Evolutionary conservation across 495 filamentous ascomycete species (phyloP).

Genomic region (Platismatia glauca): DNA sequence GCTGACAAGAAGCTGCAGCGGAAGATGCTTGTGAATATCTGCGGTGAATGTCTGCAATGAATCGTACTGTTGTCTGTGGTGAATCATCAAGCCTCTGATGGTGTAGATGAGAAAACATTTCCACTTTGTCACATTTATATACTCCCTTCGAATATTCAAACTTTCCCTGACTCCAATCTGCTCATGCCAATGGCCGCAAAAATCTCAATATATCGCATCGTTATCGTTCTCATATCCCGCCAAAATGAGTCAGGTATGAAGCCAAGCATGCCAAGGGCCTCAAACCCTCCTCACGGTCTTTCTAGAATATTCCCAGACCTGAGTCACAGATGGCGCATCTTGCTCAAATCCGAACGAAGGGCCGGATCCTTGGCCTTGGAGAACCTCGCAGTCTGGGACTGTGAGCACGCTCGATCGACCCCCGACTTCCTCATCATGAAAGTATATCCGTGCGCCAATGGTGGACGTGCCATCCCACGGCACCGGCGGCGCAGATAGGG

Average conservation of each 20-base stretch:
- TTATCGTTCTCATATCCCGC: not conserved
- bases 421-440: too few relatives aligned
- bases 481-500: too few relatives aligned
- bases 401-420: too few relatives aligned
- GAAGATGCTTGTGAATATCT: not conserved
- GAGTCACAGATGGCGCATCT: not conserved
- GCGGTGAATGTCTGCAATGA: not conserved
- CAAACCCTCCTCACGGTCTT: not conserved
- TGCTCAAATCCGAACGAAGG: not conserved
- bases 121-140: not conserved
- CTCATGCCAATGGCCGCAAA: not conserved
- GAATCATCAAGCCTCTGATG: not conserved
- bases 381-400: too few relatives aligned
- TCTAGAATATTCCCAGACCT: not conserved
- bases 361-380: too few relatives aligned
- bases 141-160: not conserved
- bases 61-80: too few relatives aligned
- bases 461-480: too few relatives aligned
- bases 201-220: not conserved
- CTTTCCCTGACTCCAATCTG: not conserved
- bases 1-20: not conserved
- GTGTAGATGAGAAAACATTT: not conserved
- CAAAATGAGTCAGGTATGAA: not conserved
- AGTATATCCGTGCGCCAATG: too few relatives aligned
- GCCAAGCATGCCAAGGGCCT: not conserved